phyloP scores from a whole-genome alignment of 352 stramenopile species.

The Phytophthora podocarpi region DNA sequence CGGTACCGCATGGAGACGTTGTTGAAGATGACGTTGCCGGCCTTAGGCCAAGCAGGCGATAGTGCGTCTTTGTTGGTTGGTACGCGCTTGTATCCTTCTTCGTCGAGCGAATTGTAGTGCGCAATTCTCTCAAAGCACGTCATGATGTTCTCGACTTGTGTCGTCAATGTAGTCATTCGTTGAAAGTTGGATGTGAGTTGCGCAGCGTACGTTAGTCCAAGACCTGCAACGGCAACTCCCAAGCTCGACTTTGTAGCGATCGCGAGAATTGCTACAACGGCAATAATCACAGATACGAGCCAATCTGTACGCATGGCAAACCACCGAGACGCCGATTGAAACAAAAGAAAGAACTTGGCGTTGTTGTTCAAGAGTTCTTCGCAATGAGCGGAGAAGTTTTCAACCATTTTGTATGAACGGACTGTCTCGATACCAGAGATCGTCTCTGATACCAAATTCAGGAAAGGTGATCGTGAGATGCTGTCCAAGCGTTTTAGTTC shows the following conservation, averaged over 20 bases:
- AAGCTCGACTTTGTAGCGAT: constrained; percentile 58
- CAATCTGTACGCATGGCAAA: constrained; percentile 92
- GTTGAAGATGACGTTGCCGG: constrained; percentile 44
- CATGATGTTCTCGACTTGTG: constrained; percentile 61
- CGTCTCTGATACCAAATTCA: constrained; percentile 92
- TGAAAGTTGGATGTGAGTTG: constrained; percentile 55
- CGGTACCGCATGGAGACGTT: constrained; percentile 57
- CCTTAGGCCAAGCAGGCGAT: constrained; percentile 36
- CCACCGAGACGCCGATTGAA: constrained; percentile 79
- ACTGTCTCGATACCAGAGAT: constrained; percentile 94
- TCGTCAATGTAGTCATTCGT: constrained; percentile 32
- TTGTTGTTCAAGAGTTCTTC: constrained; percentile 48
- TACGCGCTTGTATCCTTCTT: constrained; percentile 38
- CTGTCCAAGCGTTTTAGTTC: constrained; percentile 96
- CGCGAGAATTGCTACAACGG: constrained; percentile 83
- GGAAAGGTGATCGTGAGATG: constrained; percentile 91
- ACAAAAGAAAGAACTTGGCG: constrained; percentile 43
- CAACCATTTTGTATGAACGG: constrained; percentile 66
- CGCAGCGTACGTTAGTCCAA: constrained; percentile 42
- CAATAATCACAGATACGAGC: constrained; percentile 86
- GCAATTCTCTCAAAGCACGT: constrained; percentile 50
- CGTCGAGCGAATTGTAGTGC: constrained; percentile 42
- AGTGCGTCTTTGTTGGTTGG: constrained; percentile 15
- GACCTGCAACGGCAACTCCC: constrained; percentile 27
- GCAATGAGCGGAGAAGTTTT: constrained; percentile 38